Conservation (phyloP, 768 basidiomycete species). For the Amanita rimosa region DNA sequence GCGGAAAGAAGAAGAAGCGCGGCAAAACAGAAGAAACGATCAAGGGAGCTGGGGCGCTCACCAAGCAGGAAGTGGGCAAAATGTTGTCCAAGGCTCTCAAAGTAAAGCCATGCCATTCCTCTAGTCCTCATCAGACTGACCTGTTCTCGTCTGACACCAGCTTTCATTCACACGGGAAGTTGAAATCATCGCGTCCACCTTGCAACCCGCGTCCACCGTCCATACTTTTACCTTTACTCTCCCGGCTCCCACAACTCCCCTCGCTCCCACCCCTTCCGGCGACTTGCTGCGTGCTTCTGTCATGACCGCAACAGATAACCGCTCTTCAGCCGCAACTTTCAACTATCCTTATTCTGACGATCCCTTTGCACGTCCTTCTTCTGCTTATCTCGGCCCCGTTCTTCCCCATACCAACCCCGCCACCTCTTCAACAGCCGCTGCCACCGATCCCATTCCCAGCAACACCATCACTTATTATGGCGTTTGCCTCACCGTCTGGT, state of each 20-base stretch:
- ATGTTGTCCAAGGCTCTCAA: slow-evolving; percentile 89
- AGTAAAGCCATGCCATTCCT: slow-evolving; percentile 18
- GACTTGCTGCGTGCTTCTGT: slow-evolving; percentile 69
- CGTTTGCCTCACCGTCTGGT: slow-evolving; percentile 92
- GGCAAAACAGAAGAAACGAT: slow-evolving; percentile 51
- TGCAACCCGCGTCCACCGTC: slow-evolving; percentile 87
- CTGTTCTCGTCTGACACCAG: slow-evolving; percentile 27
- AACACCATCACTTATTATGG: slow-evolving; percentile 73
- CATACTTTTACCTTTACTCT: slow-evolving; percentile 88
- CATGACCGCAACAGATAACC: slow-evolving; percentile 49
- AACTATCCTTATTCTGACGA: slow-evolving; percentile 68
- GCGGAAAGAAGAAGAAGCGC: slow-evolving; percentile 64
- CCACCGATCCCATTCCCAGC: slow-evolving; percentile 16
- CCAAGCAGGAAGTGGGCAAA: slow-evolving; percentile 80
- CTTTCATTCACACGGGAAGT: slow-evolving; percentile 88
- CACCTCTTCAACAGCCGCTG: slow-evolving; percentile 19
- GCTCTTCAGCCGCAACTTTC: slow-evolving; percentile 61
- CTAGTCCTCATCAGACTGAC: background rate
- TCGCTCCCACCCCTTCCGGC: slow-evolving; percentile 63
- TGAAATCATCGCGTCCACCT: slow-evolving; percentile 89
- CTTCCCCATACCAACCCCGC: slow-evolving; percentile 34
- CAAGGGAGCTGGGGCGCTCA: slow-evolving; percentile 72
- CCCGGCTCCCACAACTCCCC: slow-evolving; percentile 63
- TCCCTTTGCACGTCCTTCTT: slow-evolving; percentile 69
- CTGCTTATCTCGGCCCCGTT: slow-evolving; percentile 68